phyloP scores from a whole-genome alignment of 306 rosid genomes.

The Prunus mume region DNA sequence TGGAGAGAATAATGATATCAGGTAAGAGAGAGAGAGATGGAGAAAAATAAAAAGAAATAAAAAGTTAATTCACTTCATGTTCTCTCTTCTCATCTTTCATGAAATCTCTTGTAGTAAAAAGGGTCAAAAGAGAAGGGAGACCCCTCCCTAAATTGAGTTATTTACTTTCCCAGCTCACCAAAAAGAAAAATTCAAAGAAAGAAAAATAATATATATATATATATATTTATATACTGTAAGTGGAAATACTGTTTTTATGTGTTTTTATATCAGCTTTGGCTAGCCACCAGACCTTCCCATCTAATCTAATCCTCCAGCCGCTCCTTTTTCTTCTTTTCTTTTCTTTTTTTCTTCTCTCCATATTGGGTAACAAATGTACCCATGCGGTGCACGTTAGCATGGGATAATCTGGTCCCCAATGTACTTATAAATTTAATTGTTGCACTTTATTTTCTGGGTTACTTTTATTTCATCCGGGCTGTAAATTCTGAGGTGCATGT shows the following conservation, averaged over 20 bases:
- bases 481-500: constrained; percentile 20
- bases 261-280: constrained; percentile 46
- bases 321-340: background rate
- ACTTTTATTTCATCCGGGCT: constrained; percentile 20
- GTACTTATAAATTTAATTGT: constrained; percentile 18
- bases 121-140: constrained; percentile 33
- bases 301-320: constrained; percentile 31
- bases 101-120: constrained; percentile 49
- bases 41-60: background rate
- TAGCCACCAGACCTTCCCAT: constrained; percentile 50
- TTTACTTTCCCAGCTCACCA: constrained; percentile 22
- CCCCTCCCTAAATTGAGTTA: background rate
- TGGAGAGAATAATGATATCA: constrained; percentile 40
- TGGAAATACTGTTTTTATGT: constrained; percentile 68
- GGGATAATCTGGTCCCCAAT: constrained; percentile 62
- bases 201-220: background rate
- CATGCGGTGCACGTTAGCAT: constrained; percentile 66
- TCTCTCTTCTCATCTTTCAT: constrained; percentile 27
- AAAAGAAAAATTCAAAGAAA: background rate
- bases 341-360: constrained; percentile 26
- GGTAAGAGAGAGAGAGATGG: constrained; percentile 39
- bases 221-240: constrained; percentile 28
- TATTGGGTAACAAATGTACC: constrained; percentile 48
- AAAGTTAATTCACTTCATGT: background rate
- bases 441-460: constrained; percentile 17